These are phyloP conservation scores for Termitomyces sp. DNA, from an alignment of 768 basidiomycete genomes.

Conservation along the genomic window DNA sequence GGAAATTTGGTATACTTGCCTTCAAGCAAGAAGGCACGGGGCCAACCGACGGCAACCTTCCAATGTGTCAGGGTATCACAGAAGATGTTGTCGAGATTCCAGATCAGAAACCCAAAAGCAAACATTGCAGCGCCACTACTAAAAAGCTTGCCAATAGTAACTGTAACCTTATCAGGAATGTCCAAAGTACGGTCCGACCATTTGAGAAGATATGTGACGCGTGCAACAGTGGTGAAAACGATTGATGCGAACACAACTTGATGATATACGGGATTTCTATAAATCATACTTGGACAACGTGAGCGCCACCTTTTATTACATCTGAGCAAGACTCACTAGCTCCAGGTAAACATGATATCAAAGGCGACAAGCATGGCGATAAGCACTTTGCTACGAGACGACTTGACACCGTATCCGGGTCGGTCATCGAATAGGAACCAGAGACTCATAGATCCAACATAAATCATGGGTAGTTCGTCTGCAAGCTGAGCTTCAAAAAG, in stretches of 20 bases:
- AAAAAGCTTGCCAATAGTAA: constrained; percentile 39
- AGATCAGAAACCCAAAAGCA: constrained; percentile 59
- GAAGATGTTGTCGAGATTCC: constrained; percentile 80
- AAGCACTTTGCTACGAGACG: constrained; percentile 31
- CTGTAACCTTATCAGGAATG: constrained; percentile 38
- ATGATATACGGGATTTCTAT: constrained; percentile 77
- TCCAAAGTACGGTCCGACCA: constrained; percentile 30
- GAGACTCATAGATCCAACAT: constrained; percentile 54
- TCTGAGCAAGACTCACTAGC: constrained; percentile 52
- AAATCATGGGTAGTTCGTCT: constrained; percentile 83
- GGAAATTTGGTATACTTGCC: constrained; percentile 24
- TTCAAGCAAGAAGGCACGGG: constrained; percentile 60
- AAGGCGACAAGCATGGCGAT: constrained; percentile 37
- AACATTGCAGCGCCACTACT: constrained; percentile 50
- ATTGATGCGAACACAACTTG: constrained; percentile 66
- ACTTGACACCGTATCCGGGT: constrained; percentile 40
- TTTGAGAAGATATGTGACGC: constrained; percentile 47
- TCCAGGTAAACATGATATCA: constrained; percentile 60
- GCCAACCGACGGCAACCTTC: constrained; percentile 58
- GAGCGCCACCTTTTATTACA: constrained; percentile 4
- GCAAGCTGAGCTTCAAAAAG: constrained; percentile 72
- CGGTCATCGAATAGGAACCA: constrained; percentile 55
- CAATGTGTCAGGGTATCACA: constrained; percentile 52
- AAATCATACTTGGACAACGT: constrained; percentile 39
- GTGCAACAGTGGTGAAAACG: constrained; percentile 40